Percentiles rank a stretch among this genome's conserved stretches.
phyloP scores from a whole-genome alignment of 768 basidiomycete genomes.

The Cystofilobasidium macerans region DNA sequence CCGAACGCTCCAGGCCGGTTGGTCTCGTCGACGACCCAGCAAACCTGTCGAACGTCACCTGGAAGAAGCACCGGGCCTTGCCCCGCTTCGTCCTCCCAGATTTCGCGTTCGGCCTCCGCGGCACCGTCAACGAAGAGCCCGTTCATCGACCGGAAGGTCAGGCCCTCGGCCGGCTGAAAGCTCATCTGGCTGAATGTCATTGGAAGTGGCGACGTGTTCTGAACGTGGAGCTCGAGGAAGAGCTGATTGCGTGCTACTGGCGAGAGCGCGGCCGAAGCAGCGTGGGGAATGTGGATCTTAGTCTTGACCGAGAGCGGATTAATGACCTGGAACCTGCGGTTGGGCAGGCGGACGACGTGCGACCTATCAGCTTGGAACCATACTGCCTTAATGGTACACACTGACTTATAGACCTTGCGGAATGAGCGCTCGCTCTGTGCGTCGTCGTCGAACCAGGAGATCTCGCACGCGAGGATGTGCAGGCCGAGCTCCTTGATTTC shows the following conservation, averaged over 20 bases:
- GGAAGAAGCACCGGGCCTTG: slow-evolving; percentile 65
- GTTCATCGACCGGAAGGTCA: slow-evolving; percentile 33
- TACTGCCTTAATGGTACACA: not conserved
- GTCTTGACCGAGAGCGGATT: slow-evolving; percentile 93
- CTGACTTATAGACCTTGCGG: slow-evolving; percentile 78
- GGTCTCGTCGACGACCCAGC: slow-evolving; percentile 54
- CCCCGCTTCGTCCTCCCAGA: slow-evolving; percentile 47
- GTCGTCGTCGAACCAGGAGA: slow-evolving; percentile 61
- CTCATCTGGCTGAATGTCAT: slow-evolving; percentile 72
- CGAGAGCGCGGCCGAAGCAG: slow-evolving; percentile 60
- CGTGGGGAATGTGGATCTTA: slow-evolving; percentile 67
- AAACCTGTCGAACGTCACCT: slow-evolving; percentile 73
- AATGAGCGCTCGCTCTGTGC: slow-evolving; percentile 50
- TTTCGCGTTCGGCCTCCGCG: not conserved
- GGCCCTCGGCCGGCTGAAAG: slow-evolving; percentile 60
- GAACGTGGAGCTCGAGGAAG: slow-evolving; percentile 84
- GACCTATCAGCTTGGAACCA: not conserved
- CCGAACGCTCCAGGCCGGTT: not conserved
- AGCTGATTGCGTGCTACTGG: slow-evolving; percentile 61
- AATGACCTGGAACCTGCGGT: slow-evolving; percentile 51
- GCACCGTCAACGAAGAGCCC: slow-evolving; percentile 31
- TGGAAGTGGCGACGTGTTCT: slow-evolving; percentile 67
- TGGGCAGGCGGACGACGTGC: not conserved
- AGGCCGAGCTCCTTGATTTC: slow-evolving; percentile 91
- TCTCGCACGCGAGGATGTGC: slow-evolving; percentile 75